phyloP scores from a whole-genome alignment of 257 asterid genomes.

The Plantago major region DNA sequence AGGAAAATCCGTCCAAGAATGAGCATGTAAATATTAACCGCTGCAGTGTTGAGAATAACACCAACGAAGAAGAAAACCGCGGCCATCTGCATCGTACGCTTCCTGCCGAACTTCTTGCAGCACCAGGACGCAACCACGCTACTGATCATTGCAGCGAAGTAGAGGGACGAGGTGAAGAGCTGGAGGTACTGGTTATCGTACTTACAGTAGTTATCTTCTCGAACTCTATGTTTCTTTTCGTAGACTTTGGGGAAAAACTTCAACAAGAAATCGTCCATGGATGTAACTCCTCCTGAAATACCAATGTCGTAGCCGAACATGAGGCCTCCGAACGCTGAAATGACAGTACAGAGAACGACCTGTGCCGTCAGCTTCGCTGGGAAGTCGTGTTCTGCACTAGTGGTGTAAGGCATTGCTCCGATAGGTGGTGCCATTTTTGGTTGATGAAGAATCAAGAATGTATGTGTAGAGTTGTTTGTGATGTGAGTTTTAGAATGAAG shows the following conservation, averaged over 20 bases:
- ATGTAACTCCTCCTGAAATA: no score
- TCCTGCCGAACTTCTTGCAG: conserved; percentile 31
- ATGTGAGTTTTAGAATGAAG: no score
- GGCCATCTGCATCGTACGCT: conserved; percentile 38
- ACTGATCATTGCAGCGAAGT: conserved; percentile 38
- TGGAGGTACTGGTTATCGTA: conserved; percentile 20
- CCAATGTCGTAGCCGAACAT: no score
- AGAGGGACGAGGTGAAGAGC: conserved; percentile 48
- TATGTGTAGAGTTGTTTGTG: no score
- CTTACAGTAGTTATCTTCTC: background rate
- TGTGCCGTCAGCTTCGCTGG: background rate
- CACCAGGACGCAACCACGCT: conserved; percentile 47
- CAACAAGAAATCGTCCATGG: no score
- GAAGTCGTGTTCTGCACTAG: background rate
- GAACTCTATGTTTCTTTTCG: conserved; percentile 31
- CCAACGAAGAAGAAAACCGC: conserved; percentile 37
- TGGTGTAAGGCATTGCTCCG: background rate
- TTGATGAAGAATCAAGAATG: no score
- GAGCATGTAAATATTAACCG: conserved; percentile 26
- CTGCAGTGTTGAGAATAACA: conserved; percentile 13
- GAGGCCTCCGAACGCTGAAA: conserved; percentile 17
- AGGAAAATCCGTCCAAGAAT: conserved; percentile 43
- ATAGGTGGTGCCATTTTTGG: background rate
- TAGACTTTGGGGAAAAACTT: conserved; percentile 8
- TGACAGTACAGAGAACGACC: background rate